A percentile compares a stretch with the other conserved stretches of the same genome.
Evolutionary conservation across 2,329 filamentous ascomycete genomes (phyloP).

Genomic region (Arthrocladium fulminans): DNA sequence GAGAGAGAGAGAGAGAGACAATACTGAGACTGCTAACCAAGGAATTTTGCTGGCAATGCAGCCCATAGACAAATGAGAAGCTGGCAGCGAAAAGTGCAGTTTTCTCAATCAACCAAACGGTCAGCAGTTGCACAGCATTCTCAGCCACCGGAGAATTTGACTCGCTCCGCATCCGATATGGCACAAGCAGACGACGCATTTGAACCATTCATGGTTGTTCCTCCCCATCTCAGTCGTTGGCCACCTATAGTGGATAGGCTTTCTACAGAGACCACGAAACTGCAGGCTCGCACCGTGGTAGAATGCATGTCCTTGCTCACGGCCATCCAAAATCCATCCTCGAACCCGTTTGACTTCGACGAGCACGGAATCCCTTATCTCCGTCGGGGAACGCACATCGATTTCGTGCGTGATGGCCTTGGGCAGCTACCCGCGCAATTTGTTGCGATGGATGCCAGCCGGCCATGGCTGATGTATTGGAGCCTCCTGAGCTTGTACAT

Average conservation of each 20-base stretch:
- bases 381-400: conserved; percentile 50
- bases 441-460: conserved; percentile 69
- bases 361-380: conserved; percentile 64
- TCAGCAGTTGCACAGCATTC: not conserved
- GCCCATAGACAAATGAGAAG: not conserved
- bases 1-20: too few relatives aligned
- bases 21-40: conserved; percentile 1
- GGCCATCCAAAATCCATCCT: conserved; percentile 32
- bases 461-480: conserved; percentile 96
- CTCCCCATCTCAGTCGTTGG: conserved; percentile 33
- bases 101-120: not conserved
- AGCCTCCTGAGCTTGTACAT: conserved; percentile 64
- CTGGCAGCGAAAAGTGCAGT: not conserved
- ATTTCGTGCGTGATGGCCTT: conserved; percentile 42
- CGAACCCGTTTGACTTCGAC: conserved; percentile 50
- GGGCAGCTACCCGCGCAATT: conserved; percentile 59
- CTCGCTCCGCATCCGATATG: not conserved
- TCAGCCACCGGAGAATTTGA: not conserved
- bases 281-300: conserved; percentile 60
- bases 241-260: conserved; percentile 59
- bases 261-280: conserved; percentile 56
- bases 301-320: conserved; percentile 60
- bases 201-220: conserved; percentile 22
- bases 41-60: not conserved
- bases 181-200: conserved; percentile 3